Conservation (phyloP, 2,329 filamentous ascomycete species). For the Colletotrichum filicis region DNA sequence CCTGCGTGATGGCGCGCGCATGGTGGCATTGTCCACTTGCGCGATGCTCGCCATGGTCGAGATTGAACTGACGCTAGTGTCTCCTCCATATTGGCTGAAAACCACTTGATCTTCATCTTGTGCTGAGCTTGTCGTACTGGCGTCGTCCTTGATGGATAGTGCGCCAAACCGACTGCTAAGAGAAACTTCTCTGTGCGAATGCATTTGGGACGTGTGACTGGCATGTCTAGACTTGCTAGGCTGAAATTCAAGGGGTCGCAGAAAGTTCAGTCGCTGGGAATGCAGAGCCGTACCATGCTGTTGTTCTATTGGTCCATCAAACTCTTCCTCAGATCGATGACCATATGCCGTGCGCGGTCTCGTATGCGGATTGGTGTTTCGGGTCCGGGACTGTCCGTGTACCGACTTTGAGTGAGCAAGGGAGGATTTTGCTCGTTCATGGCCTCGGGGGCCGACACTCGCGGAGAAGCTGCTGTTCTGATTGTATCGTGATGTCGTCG, state of each 20-base stretch:
- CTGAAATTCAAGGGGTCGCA: slow-evolving; percentile 20
- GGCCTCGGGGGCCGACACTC: slow-evolving; percentile 66
- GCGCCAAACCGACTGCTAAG: slow-evolving; percentile 49
- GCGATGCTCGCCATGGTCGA: slow-evolving; percentile 28
- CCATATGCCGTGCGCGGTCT: slow-evolving; percentile 53
- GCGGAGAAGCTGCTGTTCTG: slow-evolving; percentile 62
- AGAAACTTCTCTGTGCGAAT: slow-evolving; percentile 56
- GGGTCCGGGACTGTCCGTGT: slow-evolving; percentile 51
- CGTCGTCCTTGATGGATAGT: slow-evolving; percentile 52
- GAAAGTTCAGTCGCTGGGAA: slow-evolving; percentile 27
- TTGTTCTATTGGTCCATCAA: slow-evolving; percentile 44
- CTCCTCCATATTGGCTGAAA: slow-evolving; percentile 40
- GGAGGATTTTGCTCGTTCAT: slow-evolving; percentile 63
- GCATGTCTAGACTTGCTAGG: slow-evolving; percentile 41
- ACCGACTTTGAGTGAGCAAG: slow-evolving; percentile 46
- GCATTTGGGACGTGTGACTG: slow-evolving; percentile 41
- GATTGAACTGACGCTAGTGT: slow-evolving; percentile 37
- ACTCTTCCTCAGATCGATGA: slow-evolving; percentile 51
- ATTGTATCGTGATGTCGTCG: slow-evolving; percentile 37
- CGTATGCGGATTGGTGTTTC: slow-evolving; percentile 47
- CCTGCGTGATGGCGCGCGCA: slow-evolving; percentile 15
- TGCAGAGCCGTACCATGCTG: slow-evolving; percentile 48
- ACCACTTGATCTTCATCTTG: slow-evolving; percentile 59
- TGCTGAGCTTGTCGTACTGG: slow-evolving; percentile 23
- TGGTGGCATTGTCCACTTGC: slow-evolving; percentile 41